Evolutionary conservation across 2,329 filamentous ascomycete species (phyloP), one percentile per base, ranked within the genome.

Genomic region (Cucurbitaria berberidis): DNA sequence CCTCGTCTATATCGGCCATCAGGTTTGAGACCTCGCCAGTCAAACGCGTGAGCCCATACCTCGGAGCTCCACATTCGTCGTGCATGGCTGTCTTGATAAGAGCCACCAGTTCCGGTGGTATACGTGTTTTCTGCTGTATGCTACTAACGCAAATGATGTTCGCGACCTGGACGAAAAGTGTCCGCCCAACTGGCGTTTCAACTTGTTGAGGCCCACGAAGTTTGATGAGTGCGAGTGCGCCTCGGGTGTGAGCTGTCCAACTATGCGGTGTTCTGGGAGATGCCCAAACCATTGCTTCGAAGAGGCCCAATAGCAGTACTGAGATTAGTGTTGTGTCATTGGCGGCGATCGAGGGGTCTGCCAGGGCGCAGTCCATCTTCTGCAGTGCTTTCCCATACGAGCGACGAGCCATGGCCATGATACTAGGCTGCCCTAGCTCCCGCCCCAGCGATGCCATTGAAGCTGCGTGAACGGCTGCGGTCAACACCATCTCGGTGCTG

Each of bases 181-280:
- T 39, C 19, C 59, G 54, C 5, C 61, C 64, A 13, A 57, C 26
- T 4, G 29, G 24, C 15, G 50, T 59, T 5, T 53, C 16, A 26
- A 63, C 38, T 34, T 62, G 59, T n/a, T 32, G 30, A 21, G 36
- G 18, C 1, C 59, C 59, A 3, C 57, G 55, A 2, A 64, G 38
- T 29, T 45, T 44, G n/a, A 62, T 35, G 3, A 64, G 45, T n/a
- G 51, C 45, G 13, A 64, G 51, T 32, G 57, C 59, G 13, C 62
- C 62, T 6, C 35, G 40, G 4, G 59, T 63, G 24, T 64, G 62
- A 15, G 41, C 53, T 1, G 43, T 54, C 62, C 59, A 63, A n/a
- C 57, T 61, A 9, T 43, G 47, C 8, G 59, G 54, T 9, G 53
- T 51, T 4, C 47, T 22, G 5, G 47, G 18, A 15, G 51, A 39